phyloP scores from a whole-genome alignment of 768 basidiomycete genomes.

The Pulveroboletus sp. region DNA sequence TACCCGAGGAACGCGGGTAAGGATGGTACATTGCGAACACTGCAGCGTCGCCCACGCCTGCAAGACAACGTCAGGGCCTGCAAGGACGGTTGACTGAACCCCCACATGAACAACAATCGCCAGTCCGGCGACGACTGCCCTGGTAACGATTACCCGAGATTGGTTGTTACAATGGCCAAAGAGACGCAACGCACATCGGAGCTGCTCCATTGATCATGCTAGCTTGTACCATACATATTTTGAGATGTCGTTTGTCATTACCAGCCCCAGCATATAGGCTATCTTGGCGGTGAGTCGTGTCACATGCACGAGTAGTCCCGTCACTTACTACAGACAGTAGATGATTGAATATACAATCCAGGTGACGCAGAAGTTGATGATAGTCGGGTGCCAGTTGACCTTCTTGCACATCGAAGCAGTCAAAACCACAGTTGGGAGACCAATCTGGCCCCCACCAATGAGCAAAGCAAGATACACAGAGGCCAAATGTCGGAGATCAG shows the following conservation, averaged over 20 bases:
- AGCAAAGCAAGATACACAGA: conserved; percentile 44
- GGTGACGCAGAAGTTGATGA: conserved; percentile 54
- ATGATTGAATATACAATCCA: conserved; percentile 53
- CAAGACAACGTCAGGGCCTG: conserved; percentile 4
- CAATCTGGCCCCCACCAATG: conserved; percentile 48
- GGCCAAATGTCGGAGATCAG: conserved; percentile 28
- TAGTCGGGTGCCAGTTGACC: conserved; percentile 43
- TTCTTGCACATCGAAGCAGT: conserved; percentile 42
- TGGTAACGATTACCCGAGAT: conserved; percentile 14
- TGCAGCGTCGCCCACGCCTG: conserved; percentile 38
- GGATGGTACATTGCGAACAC: conserved; percentile 14
- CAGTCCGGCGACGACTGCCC: conserved; percentile 40
- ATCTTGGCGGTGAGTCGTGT: conserved; percentile 7
- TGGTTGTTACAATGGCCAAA: not conserved
- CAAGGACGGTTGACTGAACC: not conserved
- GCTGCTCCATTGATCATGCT: conserved; percentile 49
- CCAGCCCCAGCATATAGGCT: conserved; percentile 33
- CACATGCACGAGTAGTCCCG: not conserved
- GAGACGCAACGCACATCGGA: conserved; percentile 41
- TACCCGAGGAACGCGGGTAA: conserved; percentile 22
- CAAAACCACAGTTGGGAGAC: conserved; percentile 44
- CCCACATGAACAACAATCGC: conserved; percentile 40
- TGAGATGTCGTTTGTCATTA: conserved; percentile 21
- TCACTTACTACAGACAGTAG: conserved; percentile 47
- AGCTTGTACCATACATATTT: conserved; percentile 47